Percentiles rank a stretch among this genome's conserved stretches.
Evolutionary conservation across 306 rosid species (phyloP).

Genomic region (Cucumis hystrix): DNA sequence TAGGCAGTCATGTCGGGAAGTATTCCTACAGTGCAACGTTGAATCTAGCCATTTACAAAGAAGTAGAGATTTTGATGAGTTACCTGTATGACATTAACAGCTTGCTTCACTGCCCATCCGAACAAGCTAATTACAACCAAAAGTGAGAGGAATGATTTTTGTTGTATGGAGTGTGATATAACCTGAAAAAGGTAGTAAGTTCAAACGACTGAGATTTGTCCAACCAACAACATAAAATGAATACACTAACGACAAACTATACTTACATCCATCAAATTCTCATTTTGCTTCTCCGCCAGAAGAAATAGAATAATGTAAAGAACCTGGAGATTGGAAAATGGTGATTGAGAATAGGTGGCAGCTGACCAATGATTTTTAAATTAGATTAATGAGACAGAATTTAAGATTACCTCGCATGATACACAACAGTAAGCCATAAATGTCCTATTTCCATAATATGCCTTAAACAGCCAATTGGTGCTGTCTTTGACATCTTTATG

Average conservation of each 20-base stretch:
- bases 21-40: background rate
- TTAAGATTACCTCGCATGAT: constrained; percentile 69
- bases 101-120: constrained; percentile 95
- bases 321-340: constrained; percentile 40
- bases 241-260: background rate
- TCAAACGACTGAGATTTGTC: constrained; percentile 2
- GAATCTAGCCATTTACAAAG: background rate
- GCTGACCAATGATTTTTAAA: background rate
- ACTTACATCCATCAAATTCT: constrained; percentile 62
- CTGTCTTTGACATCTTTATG: constrained; percentile 99
- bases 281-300: constrained; percentile 48
- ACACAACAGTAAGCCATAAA: constrained; percentile 97
- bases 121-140: constrained; percentile 45
- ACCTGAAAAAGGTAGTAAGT: constrained; percentile 46
- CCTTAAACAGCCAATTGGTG: constrained; percentile 80
- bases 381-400: background rate
- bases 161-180: constrained; percentile 30
- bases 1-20: background rate
- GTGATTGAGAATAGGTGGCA: constrained; percentile 3
- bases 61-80: background rate
- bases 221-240: constrained; percentile 1
- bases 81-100: constrained; percentile 82
- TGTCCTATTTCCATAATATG: constrained; percentile 83
- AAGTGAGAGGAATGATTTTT: constrained; percentile 35
- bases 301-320: constrained; percentile 73